Evolutionary conservation across 192 early-diverging fungal species (phyloP).

Genomic region (Coemansia sp.): DNA sequence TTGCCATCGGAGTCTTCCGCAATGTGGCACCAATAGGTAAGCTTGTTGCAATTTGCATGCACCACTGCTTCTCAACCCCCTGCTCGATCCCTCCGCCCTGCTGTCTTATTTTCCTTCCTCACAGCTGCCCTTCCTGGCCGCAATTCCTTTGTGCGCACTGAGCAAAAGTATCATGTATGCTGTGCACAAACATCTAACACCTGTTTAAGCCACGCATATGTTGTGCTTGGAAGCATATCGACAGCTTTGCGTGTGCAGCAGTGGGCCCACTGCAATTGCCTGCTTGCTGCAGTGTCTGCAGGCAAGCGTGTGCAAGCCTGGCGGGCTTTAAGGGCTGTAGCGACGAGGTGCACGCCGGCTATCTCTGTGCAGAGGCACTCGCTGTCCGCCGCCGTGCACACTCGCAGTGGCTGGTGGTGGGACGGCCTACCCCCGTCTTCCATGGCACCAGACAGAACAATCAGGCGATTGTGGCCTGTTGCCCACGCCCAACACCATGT

Average conservation of each 20-base stretch:
- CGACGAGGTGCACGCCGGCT: background rate
- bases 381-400: background rate
- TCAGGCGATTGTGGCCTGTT: conserved; percentile 9
- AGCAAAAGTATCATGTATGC: conserved; percentile 2
- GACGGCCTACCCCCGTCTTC: background rate
- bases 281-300: background rate
- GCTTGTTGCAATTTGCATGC: conserved; percentile 3
- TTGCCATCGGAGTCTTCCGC: conserved; percentile 54
- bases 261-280: background rate
- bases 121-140: background rate
- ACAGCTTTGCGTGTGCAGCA: background rate
- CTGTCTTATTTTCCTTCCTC: too few relatives aligned
- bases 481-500: background rate
- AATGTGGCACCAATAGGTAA: conserved; percentile 55
- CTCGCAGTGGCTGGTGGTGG: background rate
- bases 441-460: background rate
- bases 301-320: background rate
- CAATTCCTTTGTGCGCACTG: background rate
- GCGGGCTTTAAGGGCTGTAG: background rate
- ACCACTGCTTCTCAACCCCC: background rate
- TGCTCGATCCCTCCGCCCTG: background rate
- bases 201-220: conserved; percentile 2
- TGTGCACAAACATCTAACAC: conserved; percentile 5
- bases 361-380: background rate
- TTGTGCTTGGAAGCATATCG: background rate